Evolutionary conservation across 768 basidiomycete genomes (phyloP), one percentile per base, ranked within the genome.

Genomic region (Erythrobasidium yunnanense): DNA sequence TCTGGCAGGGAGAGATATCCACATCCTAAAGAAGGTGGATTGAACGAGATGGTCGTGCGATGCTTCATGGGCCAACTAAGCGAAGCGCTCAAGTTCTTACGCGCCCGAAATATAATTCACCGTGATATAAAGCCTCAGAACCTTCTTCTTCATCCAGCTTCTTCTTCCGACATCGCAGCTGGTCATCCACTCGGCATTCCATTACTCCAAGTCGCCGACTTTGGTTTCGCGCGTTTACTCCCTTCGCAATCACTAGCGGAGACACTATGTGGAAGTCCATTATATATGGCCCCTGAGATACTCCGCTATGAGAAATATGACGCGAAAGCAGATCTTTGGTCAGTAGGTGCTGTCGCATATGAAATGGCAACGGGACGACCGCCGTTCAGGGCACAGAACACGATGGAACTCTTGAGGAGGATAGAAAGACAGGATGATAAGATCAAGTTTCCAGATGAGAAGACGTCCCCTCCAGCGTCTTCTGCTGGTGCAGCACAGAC

Each of bases 281-380:
- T 99, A 30, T 99, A 99, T 78, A 99, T 97, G 95, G 95, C 95
- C 0, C 95, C 95, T 0, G 95, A 99, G 77, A 97, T 99, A 72
- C 79, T 99, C 11, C 84, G 88, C 17, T 95, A 95, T 75, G 87
- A 97, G 78, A 92, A 92, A 75, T 97, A 99, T 76, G 91, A 95
- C 75, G 92, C 92, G 20, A 93, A 90, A 75, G 95, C 89, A 11
- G 95, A 99, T 75, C 81, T 99, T 1, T 99, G 95, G 95, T 92
- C 90, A 30, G 91, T 97, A 51, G 95, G 95, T 4, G 90, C 95
- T 0, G 92, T 99, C 23, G 78, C 97, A 1, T 99, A 85, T 77
- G 95, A 99, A 76, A 96, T 95, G 86, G 81, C 84, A 18, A 87
- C 90, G 32, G 95, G 92, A 1, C 85, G 84, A 71, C 88, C 95